phyloP scores from a whole-genome alignment of 495 filamentous ascomycete genomes.

The Trichoderma erinaceum region DNA sequence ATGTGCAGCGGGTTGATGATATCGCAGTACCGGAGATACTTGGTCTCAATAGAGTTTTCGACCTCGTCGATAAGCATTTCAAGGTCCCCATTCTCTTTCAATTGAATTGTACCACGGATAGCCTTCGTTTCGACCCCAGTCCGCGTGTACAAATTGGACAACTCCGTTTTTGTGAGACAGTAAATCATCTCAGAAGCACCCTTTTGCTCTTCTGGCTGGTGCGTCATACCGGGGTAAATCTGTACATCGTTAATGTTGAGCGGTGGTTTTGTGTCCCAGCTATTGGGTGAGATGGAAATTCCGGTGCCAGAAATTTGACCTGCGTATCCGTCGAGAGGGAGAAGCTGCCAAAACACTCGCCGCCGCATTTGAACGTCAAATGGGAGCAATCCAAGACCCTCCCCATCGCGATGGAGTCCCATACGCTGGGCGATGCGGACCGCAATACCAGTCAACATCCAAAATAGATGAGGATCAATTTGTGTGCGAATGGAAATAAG shows the following conservation, averaged over 20 bases:
- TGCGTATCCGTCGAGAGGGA: slow-evolving; percentile 33
- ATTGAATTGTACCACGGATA: too few relatives aligned
- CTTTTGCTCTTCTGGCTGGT: background rate
- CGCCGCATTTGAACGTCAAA: slow-evolving; percentile 46
- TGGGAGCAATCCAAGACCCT: slow-evolving; percentile 34
- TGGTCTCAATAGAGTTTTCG: too few relatives aligned
- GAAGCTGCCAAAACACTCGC: slow-evolving; percentile 43
- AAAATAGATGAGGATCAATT: slow-evolving; percentile 22
- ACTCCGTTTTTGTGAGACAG: too few relatives aligned
- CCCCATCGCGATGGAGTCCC: slow-evolving; percentile 45
- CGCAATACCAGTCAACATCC: slow-evolving; percentile 50
- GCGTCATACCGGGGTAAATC: background rate
- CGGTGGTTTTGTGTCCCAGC: slow-evolving; percentile 38
- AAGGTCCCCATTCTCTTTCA: too few relatives aligned
- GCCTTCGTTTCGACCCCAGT: too few relatives aligned
- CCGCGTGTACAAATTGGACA: too few relatives aligned
- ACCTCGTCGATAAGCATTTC: too few relatives aligned
- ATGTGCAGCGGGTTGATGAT: too few relatives aligned
- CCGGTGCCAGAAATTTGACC: slow-evolving; percentile 40
- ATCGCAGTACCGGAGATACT: too few relatives aligned
- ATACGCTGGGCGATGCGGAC: slow-evolving; percentile 45
- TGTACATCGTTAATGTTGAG: slow-evolving; percentile 40
- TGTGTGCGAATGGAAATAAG: too few relatives aligned
- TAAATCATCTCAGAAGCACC: background rate
- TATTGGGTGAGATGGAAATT: slow-evolving; percentile 29